Evolutionary conservation across 2,329 filamentous ascomycete genomes (phyloP), one percentile per base, ranked within the genome.

Genomic region (Fusarium nodosum): DNA sequence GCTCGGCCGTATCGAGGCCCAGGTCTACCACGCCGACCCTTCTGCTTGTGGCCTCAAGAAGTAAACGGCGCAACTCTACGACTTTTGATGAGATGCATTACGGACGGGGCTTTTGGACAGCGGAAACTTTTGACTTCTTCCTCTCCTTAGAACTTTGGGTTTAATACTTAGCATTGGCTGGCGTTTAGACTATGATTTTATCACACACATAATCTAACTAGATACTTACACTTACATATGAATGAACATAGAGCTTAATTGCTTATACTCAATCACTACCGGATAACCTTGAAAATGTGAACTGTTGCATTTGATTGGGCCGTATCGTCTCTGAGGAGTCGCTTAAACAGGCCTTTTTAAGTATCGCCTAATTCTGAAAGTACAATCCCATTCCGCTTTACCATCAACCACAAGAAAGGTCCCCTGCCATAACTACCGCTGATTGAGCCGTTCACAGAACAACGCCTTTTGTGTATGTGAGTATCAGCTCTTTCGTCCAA

Each of bases 1-100:
- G 48, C 77, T 88, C 38, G 88, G 88, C 53, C 81, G 84, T 22
- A 71, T 90, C 52, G 82, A 87, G 30, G 87, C 86, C 30, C 70
- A 73, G 8, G 83, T 82, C 28, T 76, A 72, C 33, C 80, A 85
- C 79, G 82, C 87, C 42, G 77, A 71, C 26, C 58, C 73, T 41
- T 79, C 73, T 66, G 77, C 79, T 70, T 90, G 88, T 74, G 78
- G 79, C 24, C 69, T 82, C 60, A 80, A 77, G 69, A 62, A 39
- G 18, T 63, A 68, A 46, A 50, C 24, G 56, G 22, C 51, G 48
- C 48, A 50, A 47, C 50, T 59, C 54, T 45, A 51, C 41, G 68
- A 68, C 48, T 46, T 53, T 65, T 65, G 31, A 72, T 42, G 42
- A 71, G 59, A 53, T 64, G 56, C 56, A 61, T 52, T 55, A 50